Percentiles rank a stretch among this genome's conserved stretches.
These are phyloP conservation scores for Trichopus zeylanicus DNA, from an alignment of 116 monocot genomes.

Conservation along the genomic window DNA sequence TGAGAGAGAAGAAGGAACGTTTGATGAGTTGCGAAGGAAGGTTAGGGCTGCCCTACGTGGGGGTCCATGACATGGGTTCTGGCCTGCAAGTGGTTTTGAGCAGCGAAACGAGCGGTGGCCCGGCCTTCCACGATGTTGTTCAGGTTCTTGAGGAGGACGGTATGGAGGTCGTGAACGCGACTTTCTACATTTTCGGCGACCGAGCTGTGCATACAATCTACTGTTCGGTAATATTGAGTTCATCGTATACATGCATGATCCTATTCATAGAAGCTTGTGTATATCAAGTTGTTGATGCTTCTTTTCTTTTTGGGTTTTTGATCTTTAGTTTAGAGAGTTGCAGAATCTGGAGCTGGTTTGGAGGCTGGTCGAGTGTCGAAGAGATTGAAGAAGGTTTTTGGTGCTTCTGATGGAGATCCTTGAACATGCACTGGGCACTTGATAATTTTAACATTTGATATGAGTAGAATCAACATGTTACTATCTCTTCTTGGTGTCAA, in stretches of 20 bases:
- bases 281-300: no score
- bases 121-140: conserved; percentile 11
- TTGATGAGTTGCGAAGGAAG: neutral
- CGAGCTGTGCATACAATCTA: neutral
- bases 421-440: no score
- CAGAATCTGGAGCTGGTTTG: neutral
- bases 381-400: conserved; percentile 7
- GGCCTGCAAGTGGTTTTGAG: conserved; percentile 10
- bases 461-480: no score
- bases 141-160: conserved; percentile 21
- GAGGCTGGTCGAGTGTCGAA: neutral
- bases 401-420: no score
- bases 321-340: neutral
- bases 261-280: neutral
- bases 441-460: no score
- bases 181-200: neutral
- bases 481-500: no score
- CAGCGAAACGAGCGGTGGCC: neutral
- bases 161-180: conserved; percentile 2
- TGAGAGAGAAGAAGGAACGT: conserved; percentile 18
- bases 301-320: neutral
- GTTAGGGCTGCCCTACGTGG: conserved; percentile 8
- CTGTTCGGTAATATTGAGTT: neutral
- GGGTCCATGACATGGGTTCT: conserved; percentile 20
- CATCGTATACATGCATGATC: neutral